phyloP scores from a whole-genome alignment of 2,329 filamentous ascomycete genomes.

The Venturia oleaginea region DNA sequence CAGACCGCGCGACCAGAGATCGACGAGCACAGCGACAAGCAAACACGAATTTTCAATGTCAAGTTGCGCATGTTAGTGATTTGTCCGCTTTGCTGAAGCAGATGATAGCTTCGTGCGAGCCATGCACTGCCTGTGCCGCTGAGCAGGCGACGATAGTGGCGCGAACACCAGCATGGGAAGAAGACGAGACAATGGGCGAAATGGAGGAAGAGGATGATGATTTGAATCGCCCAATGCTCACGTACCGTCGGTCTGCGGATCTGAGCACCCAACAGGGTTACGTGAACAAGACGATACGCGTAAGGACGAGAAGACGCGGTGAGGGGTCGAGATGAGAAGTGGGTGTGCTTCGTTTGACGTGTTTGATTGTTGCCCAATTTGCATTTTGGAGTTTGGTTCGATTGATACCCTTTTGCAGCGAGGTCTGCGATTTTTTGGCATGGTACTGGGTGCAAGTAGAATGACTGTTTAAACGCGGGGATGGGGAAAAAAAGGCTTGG shows the following conservation, averaged over 20 bases:
- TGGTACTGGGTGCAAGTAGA: too few species aligned
- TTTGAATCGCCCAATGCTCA: conserved; percentile 1
- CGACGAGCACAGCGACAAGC: neutral
- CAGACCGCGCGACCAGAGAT: neutral
- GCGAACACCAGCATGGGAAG: neutral
- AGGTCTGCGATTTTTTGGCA: conserved; percentile 2
- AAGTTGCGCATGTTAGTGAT: neutral
- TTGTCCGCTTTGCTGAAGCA: conserved; percentile 9
- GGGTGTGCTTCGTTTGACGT: neutral
- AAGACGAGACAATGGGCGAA: conserved; percentile 9
- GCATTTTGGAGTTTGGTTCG: neutral
- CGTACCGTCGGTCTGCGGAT: conserved; percentile 9
- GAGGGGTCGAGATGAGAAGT: conserved; percentile 1
- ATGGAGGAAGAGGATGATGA: conserved; percentile 6
- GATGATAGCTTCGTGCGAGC: conserved; percentile 8
- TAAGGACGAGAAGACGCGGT: conserved; percentile 6
- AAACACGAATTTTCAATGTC: neutral
- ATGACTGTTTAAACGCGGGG: neutral
- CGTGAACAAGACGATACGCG: conserved; percentile 10
- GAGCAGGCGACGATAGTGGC: neutral
- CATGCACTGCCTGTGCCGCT: conserved; percentile 7
- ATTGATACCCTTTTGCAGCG: conserved; percentile 4
- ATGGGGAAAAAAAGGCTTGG: neutral
- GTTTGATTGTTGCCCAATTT: neutral
- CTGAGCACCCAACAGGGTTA: neutral